phyloP scores from a whole-genome alignment of 2,329 filamentous ascomycete species.

The Sphaerulina vaccinii region DNA sequence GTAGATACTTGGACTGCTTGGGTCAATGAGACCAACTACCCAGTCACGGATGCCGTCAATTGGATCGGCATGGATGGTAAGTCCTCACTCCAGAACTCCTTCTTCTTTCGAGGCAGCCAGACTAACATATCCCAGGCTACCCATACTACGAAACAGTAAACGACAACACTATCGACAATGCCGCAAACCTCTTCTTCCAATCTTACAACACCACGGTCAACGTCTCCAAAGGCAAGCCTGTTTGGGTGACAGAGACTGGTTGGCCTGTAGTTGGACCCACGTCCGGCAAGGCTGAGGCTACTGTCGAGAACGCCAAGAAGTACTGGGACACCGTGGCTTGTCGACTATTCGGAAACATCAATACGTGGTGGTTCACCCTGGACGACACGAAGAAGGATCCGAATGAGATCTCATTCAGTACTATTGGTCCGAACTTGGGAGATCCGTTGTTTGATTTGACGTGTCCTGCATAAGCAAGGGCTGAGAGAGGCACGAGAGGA shows the following conservation, averaged over 20 bases:
- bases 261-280: constrained; percentile 72
- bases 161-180: constrained; percentile 64
- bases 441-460: constrained; percentile 23
- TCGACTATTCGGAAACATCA: constrained; percentile 58
- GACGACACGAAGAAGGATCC: constrained; percentile 4
- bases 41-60: constrained; percentile 67
- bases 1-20: constrained; percentile 67
- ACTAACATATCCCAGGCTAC: constrained; percentile 51
- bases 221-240: constrained; percentile 64
- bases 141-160: constrained; percentile 75
- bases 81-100: background rate
- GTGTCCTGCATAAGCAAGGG: background rate
- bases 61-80: constrained; percentile 73
- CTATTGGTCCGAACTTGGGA: constrained; percentile 40
- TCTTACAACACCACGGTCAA: constrained; percentile 60
- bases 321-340: constrained; percentile 82
- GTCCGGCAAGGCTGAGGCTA: constrained; percentile 62
- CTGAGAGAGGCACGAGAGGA: too few species aligned
- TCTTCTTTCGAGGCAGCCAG: background rate
- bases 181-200: constrained; percentile 65
- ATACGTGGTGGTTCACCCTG: constrained; percentile 63
- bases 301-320: constrained; percentile 65
- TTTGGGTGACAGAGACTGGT: constrained; percentile 87
- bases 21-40: constrained; percentile 67
- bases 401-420: constrained; percentile 19